Percentiles rank a stretch among this genome's conserved stretches.
These are phyloP conservation scores for Globisporangium viniferum DNA, from an alignment of 352 stramenopile species.

Conservation along the genomic window DNA sequence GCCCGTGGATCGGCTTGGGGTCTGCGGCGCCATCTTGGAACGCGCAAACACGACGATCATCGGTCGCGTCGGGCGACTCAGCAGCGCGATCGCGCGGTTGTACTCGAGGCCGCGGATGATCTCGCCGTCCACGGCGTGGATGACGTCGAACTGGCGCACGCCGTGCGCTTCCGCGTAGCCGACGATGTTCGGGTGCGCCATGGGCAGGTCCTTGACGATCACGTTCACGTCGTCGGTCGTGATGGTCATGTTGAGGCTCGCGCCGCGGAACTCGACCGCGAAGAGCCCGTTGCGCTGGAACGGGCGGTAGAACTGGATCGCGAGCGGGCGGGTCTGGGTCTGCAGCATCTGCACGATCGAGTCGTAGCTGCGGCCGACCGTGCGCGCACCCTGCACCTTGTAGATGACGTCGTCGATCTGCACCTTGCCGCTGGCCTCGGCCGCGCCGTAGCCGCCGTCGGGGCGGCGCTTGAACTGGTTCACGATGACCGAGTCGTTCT, in stretches of 20 bases:
- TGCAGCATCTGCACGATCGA: conserved; percentile 86
- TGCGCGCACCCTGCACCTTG: conserved; percentile 78
- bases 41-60: conserved; percentile 83
- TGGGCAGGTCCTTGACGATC: conserved; percentile 81
- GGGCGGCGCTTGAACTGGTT: conserved; percentile 77
- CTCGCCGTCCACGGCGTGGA: conserved; percentile 78
- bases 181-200: conserved; percentile 79
- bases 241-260: conserved; percentile 86
- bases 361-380: conserved; percentile 76
- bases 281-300: conserved; percentile 76
- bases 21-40: conserved; percentile 58
- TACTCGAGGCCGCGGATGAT: conserved; percentile 80
- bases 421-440: conserved; percentile 56
- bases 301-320: conserved; percentile 83
- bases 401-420: conserved; percentile 80
- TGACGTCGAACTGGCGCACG: conserved; percentile 74
- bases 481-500: conserved; percentile 82
- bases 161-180: conserved; percentile 80
- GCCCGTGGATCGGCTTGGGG: conserved; percentile 46
- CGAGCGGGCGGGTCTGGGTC: conserved; percentile 63
- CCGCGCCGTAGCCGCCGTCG: conserved; percentile 47
- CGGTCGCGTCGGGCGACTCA: conserved; percentile 57
- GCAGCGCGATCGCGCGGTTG: conserved; percentile 73
- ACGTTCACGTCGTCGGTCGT: conserved; percentile 83
- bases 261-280: conserved; percentile 74